phyloP scores from a whole-genome alignment of 106 monocot genomes.

The Dendrobium chrysotoxum region DNA sequence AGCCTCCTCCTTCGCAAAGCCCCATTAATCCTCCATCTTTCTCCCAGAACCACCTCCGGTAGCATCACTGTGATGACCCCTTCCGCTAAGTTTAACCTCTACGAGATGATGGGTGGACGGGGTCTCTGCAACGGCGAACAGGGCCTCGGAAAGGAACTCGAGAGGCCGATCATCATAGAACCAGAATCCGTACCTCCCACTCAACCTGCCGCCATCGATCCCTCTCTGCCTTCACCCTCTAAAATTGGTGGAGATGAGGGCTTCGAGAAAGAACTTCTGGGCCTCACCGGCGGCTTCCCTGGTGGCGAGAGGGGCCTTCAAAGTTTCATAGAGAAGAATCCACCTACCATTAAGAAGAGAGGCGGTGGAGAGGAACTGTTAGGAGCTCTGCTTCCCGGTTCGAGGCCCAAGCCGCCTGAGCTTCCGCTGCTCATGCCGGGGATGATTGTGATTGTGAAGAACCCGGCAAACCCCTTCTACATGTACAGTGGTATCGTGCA shows the following conservation, averaged over 20 bases:
- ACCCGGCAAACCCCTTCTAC: constrained; percentile 56
- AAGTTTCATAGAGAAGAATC: constrained; percentile 62
- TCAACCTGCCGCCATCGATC: not conserved
- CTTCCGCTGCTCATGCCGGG: constrained; percentile 87
- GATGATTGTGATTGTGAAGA: constrained; percentile 92
- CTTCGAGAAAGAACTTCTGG: constrained; percentile 88
- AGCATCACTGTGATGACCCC: not conserved
- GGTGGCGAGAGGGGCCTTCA: constrained; percentile 79
- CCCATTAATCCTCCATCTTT: not conserved
- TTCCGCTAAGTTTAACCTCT: constrained; percentile 55
- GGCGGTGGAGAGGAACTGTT: not conserved
- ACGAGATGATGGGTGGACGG: constrained; percentile 72
- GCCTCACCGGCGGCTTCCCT: constrained; percentile 96
- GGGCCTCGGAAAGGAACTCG: constrained; percentile 63
- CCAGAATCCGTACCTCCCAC: not conserved
- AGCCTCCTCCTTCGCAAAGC: not conserved
- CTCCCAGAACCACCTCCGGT: not conserved
- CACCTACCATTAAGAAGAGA: constrained; percentile 21
- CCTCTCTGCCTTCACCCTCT: not conserved
- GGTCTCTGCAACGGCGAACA: constrained; percentile 79
- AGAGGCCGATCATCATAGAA: not conserved
- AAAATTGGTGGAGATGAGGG: constrained; percentile 15
- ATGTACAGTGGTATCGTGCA: constrained; percentile 89
- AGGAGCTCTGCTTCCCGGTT: not conserved
- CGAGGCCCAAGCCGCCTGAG: constrained; percentile 56